phyloP scores from a whole-genome alignment of 164 flowering plant species.

The Echeveria elegans region DNA sequence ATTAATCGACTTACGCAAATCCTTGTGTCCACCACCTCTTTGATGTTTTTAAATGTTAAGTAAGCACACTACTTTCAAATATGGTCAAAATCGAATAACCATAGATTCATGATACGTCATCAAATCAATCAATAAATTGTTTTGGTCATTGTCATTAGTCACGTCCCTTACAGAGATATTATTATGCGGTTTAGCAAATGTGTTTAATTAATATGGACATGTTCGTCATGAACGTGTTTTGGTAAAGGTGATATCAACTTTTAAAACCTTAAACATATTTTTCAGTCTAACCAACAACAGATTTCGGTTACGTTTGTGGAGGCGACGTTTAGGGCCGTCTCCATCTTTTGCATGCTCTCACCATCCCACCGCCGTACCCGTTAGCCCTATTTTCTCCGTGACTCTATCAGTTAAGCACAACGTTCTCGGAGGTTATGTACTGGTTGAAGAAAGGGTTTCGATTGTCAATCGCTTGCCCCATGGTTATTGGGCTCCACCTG shows the following conservation, averaged over 20 bases:
- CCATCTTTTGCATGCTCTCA: no score
- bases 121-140: neutral
- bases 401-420: no score
- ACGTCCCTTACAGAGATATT: neutral
- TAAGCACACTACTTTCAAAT: neutral
- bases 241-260: neutral
- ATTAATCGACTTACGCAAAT: neutral
- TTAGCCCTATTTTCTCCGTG: no score
- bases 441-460: no score
- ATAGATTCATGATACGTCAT: neutral
- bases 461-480: no score
- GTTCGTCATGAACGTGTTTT: neutral
- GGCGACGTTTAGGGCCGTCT: no score
- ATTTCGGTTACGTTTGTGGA: no score
- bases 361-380: no score
- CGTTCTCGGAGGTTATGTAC: no score
- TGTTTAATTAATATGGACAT: neutral
- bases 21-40: neutral
- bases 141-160: neutral
- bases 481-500: no score
- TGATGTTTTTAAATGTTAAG: neutral
- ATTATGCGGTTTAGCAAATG: neutral
- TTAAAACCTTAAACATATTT: neutral
- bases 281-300: no score
- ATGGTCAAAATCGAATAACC: slow-evolving; percentile 2